Evolutionary conservation across 163 green algal species (phyloP), one percentile per base, ranked within the genome.

Genomic region (Scenedesmus sp.): DNA sequence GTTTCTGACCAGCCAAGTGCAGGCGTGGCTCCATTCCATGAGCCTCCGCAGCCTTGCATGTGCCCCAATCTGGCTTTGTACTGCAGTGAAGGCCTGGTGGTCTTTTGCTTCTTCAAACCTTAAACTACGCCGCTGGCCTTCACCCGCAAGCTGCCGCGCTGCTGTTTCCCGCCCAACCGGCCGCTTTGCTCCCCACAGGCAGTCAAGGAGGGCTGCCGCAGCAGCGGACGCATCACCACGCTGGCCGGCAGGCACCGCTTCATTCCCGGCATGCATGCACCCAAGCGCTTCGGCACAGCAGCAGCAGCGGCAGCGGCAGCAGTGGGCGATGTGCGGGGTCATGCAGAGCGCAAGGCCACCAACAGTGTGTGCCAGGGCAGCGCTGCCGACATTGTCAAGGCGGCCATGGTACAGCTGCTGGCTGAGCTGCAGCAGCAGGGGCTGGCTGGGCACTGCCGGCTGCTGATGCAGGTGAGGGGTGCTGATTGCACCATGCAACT

Each of bases 341-440:
- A 89, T 80, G 94, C 95, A 0, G 95, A 97, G 93, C 93, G 96
- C 18, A 81, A 96, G 84, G 95, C 96, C 3, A 91, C 97, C n/a
- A 98, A 98, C 92, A 96, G 92, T 0, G 83, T 96, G 46, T 95
- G 91, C 72, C 95, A 96, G 92, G 97, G 97, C 61, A 96, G 93
- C 18, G 97, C 96, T 0, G 97, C 97, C 5, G 97, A 99, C 81
- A 81, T 99, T 24, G 91, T 97, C 18, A 99, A 99, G 95, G 76
- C 81, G 3, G 97, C 95, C 12, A 98, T 99, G 97, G 81, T 98
- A 35, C 40, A 83, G 6, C 84, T 99, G 85, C 89, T 96, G 18
- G 44, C 33, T 13, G 26, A 87, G 4, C 59, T 98, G 86, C 87
- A 95, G 35, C 80, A n/a, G n/a, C n/a, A 79, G 80, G 37, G 81